phyloP scores from a whole-genome alignment of 2,329 filamentous ascomycete genomes.

The Chrysosporium keratinophilum region DNA sequence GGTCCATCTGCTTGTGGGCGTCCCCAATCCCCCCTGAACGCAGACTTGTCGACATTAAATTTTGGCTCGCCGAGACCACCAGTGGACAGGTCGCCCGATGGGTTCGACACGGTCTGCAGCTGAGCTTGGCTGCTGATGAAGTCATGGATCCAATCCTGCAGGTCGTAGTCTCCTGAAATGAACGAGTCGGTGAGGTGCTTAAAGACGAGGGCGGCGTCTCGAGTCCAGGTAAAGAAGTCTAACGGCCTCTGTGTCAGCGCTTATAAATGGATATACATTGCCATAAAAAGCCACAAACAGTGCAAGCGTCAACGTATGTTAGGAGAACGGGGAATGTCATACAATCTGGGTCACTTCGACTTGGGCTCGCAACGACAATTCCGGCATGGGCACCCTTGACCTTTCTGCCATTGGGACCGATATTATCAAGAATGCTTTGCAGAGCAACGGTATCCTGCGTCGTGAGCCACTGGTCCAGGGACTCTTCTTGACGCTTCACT shows the following conservation, averaged over 20 bases:
- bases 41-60: constrained; percentile 52
- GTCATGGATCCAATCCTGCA: constrained; percentile 55
- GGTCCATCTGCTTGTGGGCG: constrained; percentile 54
- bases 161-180: constrained; percentile 46
- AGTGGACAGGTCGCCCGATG: constrained; percentile 46
- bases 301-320: constrained; percentile 7
- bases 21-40: constrained; percentile 60
- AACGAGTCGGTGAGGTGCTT: constrained; percentile 62
- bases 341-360: constrained; percentile 46
- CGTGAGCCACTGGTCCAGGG: constrained; percentile 24
- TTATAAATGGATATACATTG: not conserved
- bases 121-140: constrained; percentile 57
- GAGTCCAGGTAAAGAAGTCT: constrained; percentile 72
- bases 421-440: constrained; percentile 47
- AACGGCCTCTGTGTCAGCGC: not conserved
- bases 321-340: constrained; percentile 17
- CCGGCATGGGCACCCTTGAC: constrained; percentile 42
- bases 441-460: constrained; percentile 41
- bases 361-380: constrained; percentile 49
- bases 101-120: constrained; percentile 57
- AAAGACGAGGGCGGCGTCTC: constrained; percentile 62
- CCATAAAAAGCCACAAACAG: not conserved
- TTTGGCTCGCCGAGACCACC: constrained; percentile 61
- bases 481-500: constrained; percentile 2
- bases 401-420: constrained; percentile 43